phyloP scores from a whole-genome alignment of 352 stramenopile genomes.

The Peronosclerospora sorghi region DNA sequence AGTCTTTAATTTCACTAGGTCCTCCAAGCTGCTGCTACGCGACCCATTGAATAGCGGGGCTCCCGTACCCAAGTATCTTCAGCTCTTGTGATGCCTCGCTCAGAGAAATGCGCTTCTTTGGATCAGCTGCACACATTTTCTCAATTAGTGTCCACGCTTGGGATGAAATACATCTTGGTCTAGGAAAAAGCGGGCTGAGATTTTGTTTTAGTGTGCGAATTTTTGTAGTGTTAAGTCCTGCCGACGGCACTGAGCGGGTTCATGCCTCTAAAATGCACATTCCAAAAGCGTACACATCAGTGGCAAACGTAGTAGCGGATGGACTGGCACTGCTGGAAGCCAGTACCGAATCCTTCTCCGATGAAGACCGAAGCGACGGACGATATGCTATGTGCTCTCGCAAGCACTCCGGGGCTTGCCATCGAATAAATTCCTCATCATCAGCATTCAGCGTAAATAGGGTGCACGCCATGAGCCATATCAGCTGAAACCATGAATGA shows the following conservation, averaged over 20 bases:
- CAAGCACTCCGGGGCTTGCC: conserved; percentile 57
- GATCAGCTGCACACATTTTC: conserved; percentile 49
- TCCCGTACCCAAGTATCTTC: conserved; percentile 34
- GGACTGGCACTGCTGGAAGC: conserved; percentile 9
- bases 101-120: conserved; percentile 30
- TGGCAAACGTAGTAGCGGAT: conserved; percentile 26
- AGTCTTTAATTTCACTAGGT: conserved; percentile 6
- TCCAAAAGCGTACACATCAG: conserved; percentile 60
- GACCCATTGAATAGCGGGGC: conserved; percentile 12
- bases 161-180: conserved; percentile 27
- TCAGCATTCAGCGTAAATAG: conserved; percentile 31
- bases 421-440: conserved; percentile 41
- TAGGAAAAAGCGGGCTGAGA: conserved; percentile 34
- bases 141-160: conserved; percentile 46
- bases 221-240: conserved; percentile 24
- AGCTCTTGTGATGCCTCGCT: conserved; percentile 38
- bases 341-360: conserved; percentile 5
- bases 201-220: conserved; percentile 49
- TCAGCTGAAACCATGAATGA: too few relatives aligned
- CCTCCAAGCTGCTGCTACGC: conserved; percentile 11
- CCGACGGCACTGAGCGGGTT: conserved; percentile 40
- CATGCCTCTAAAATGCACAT: conserved; percentile 70
- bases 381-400: conserved; percentile 22
- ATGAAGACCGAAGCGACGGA: conserved; percentile 17
- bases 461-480: too few relatives aligned